These are phyloP conservation scores for Bruguiera gymnorhiza DNA, from an alignment of 345 rosid species.

Conservation along the genomic window DNA sequence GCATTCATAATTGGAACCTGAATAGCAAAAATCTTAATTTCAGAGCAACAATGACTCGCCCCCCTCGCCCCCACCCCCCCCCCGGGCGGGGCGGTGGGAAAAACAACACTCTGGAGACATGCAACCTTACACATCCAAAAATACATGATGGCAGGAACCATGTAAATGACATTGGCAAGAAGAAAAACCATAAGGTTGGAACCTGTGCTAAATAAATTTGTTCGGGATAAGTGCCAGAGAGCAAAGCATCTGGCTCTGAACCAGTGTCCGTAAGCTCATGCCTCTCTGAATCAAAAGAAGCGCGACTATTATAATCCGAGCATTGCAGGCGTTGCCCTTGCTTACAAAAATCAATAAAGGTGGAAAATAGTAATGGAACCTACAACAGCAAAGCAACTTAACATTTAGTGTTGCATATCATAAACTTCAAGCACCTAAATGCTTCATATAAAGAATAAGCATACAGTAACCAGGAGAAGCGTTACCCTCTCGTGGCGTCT, in stretches of 20 bases:
- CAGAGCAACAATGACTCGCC: too few species aligned
- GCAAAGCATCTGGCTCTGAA: slow-evolving; percentile 21
- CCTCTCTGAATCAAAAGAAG: slow-evolving; percentile 23
- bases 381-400: slow-evolving; percentile 15
- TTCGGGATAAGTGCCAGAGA: slow-evolving; percentile 37
- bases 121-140: too few species aligned
- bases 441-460: background rate
- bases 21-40: background rate
- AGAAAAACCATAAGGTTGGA: background rate
- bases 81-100: too few species aligned
- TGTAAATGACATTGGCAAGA: too few species aligned
- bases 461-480: background rate
- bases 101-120: too few species aligned
- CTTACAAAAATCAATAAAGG: slow-evolving; percentile 65
- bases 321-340: slow-evolving; percentile 31
- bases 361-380: slow-evolving; percentile 77
- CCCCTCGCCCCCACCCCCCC: too few species aligned
- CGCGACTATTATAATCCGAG: slow-evolving; percentile 20
- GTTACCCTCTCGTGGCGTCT: slow-evolving; percentile 90
- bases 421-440: slow-evolving; percentile 11
- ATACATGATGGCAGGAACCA: too few species aligned
- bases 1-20: slow-evolving; percentile 67
- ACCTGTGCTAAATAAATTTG: slow-evolving; percentile 90
- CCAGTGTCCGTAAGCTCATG: slow-evolving; percentile 20
- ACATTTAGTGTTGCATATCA: background rate